phyloP scores from a whole-genome alignment of 2,329 filamentous ascomycete genomes.

The Domatiomyces catenatus region DNA sequence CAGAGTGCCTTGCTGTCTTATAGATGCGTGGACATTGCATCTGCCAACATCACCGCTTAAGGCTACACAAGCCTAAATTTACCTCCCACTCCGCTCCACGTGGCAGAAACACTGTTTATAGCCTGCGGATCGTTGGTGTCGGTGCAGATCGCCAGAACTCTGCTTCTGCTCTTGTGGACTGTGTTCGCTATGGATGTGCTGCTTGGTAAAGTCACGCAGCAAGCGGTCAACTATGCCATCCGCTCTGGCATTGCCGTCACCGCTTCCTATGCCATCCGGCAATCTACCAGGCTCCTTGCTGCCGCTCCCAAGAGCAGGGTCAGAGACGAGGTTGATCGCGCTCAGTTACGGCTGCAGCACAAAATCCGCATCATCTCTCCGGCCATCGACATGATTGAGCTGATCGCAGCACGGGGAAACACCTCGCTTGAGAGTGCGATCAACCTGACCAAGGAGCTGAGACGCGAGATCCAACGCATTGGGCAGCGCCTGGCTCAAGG shows the following conservation, averaged over 20 bases:
- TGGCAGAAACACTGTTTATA: neutral
- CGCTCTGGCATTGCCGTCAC: slow-evolving; percentile 75
- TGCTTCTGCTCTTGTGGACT: slow-evolving; percentile 4
- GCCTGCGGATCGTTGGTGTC: neutral
- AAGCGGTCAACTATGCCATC: slow-evolving; percentile 87
- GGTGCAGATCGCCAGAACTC: slow-evolving; percentile 1
- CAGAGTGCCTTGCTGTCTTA: neutral
- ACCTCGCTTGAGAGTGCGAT: slow-evolving; percentile 74
- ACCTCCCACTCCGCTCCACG: neutral
- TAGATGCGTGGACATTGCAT: neutral
- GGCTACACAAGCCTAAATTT: neutral
- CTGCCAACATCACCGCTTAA: neutral
- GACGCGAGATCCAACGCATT: slow-evolving; percentile 67
- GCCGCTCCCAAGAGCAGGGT: slow-evolving; percentile 53
- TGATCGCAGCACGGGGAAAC: slow-evolving; percentile 66
- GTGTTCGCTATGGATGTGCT: slow-evolving; percentile 53
- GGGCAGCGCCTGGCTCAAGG: slow-evolving; percentile 56
- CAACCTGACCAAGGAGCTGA: slow-evolving; percentile 63
- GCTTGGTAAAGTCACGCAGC: slow-evolving; percentile 51
- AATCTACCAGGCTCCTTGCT: slow-evolving; percentile 64
- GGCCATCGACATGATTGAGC: slow-evolving; percentile 79
- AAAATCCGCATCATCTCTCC: slow-evolving; percentile 88
- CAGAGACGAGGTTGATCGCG: slow-evolving; percentile 52
- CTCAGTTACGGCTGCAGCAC: slow-evolving; percentile 62
- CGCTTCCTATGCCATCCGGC: slow-evolving; percentile 67